Percentiles rank a stretch among this genome's conserved stretches.
Conservation (phyloP, 2,329 filamentous ascomycete genomes). For the Pseudofabraea citricarpa region DNA sequence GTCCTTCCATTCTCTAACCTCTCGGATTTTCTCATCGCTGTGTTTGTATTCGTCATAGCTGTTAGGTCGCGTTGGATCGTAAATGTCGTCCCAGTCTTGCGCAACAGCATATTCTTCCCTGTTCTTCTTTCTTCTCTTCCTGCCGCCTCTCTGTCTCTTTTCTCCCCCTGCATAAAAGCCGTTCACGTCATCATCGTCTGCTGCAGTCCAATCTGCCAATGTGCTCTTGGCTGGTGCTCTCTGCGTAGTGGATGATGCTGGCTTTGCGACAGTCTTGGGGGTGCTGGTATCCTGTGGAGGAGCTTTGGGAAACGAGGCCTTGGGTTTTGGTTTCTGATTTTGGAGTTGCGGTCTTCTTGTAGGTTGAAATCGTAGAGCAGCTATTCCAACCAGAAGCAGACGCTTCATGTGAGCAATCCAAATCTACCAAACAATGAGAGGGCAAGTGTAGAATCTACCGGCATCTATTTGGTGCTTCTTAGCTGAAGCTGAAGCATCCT, state of each 20-base stretch:
- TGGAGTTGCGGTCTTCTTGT: conserved; percentile 71
- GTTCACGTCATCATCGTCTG: conserved; percentile 74
- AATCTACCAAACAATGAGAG: conserved; percentile 26
- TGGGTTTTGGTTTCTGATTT: conserved; percentile 56
- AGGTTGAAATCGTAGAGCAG: conserved; percentile 79
- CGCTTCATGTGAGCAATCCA: conserved; percentile 41
- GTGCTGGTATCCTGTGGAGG: conserved; percentile 20
- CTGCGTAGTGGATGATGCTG: conserved; percentile 24
- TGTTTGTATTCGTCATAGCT: conserved; percentile 79
- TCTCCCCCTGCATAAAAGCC: conserved; percentile 50
- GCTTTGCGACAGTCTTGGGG: conserved; percentile 22
- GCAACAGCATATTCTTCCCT: conserved; percentile 56
- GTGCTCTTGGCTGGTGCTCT: conserved; percentile 56
- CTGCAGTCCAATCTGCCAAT: conserved; percentile 75
- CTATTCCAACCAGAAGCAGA: conserved; percentile 28
- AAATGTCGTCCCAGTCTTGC: conserved; percentile 85
- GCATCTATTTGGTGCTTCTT: conserved; percentile 58
- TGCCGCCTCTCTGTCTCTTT: conserved; percentile 69
- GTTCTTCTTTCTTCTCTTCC: conserved; percentile 63
- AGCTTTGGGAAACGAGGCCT: conserved; percentile 52
- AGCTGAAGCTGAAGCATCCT: conserved; percentile 38
- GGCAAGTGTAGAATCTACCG: conserved; percentile 46
- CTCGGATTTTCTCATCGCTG: conserved; percentile 77
- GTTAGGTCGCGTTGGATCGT: conserved; percentile 78
- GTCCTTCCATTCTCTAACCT: conserved; percentile 82